These are phyloP conservation scores for Lecanicillium sp. DNA, from an alignment of 2,329 filamentous ascomycete species.

Conservation along the genomic window DNA sequence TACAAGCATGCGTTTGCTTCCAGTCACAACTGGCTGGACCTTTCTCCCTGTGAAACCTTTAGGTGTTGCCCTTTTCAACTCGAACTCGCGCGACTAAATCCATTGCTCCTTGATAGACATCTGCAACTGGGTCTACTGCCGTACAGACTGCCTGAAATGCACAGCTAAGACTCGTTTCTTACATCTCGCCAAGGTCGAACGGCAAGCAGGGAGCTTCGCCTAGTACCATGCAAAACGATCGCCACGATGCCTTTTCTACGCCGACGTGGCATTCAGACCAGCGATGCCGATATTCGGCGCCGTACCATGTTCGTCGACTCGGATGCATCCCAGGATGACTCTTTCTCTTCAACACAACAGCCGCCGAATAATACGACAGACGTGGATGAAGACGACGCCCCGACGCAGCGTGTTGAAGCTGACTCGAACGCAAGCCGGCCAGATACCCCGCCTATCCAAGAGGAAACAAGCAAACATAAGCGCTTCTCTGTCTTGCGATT, in stretches of 20 bases:
- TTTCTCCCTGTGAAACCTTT: too few species aligned
- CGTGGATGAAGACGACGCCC: constrained; percentile 9
- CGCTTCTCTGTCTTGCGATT: constrained; percentile 70
- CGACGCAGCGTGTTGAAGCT: constrained; percentile 17
- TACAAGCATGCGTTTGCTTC: too few species aligned
- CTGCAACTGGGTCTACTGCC: too few species aligned
- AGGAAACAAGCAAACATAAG: constrained; percentile 47
- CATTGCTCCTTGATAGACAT: too few species aligned
- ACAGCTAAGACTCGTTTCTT: too few species aligned
- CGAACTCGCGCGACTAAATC: too few species aligned
- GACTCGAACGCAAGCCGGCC: constrained; percentile 24
- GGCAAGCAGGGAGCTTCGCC: constrained; percentile 5
- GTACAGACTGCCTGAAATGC: too few species aligned
- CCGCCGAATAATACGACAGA: constrained; percentile 6
- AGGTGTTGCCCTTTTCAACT: too few species aligned
- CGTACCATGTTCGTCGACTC: constrained; percentile 32
- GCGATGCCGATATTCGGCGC: constrained; percentile 50
- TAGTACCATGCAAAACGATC: constrained; percentile 28
- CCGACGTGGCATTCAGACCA: constrained; percentile 51
- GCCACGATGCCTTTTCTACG: constrained; percentile 51
- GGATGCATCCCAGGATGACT: constrained; percentile 20
- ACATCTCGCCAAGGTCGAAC: constrained; percentile 1
- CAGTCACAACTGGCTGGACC: too few species aligned
- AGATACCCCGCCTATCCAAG: constrained; percentile 42
- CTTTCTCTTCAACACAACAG: constrained; percentile 17